phyloP scores from a whole-genome alignment of 345 rosid species.

The Camelina neglecta region DNA sequence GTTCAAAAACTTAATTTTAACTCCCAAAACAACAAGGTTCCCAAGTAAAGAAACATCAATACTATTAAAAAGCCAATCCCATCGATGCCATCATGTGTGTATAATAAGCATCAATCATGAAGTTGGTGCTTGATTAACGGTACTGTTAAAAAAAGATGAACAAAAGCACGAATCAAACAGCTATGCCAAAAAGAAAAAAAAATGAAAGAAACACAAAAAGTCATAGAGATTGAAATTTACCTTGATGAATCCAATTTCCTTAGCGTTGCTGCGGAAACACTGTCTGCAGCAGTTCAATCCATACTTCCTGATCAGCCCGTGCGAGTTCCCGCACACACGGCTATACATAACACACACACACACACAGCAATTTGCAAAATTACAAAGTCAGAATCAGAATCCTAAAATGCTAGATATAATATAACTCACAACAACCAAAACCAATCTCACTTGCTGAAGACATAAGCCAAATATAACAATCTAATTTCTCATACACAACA shows the following conservation, averaged over 20 bases:
- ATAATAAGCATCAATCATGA: constrained; percentile 3
- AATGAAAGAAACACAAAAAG: background rate
- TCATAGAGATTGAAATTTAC: constrained; percentile 15
- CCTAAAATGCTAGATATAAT: too few species aligned
- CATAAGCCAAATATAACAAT: too few species aligned
- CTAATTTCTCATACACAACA: too few species aligned
- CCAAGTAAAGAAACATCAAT: background rate
- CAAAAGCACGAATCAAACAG: background rate
- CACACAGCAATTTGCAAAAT: background rate
- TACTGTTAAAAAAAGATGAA: constrained; percentile 20
- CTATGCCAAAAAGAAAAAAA: background rate
- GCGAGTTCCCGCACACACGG: constrained; percentile 49
- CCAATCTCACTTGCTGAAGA: too few species aligned
- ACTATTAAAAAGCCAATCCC: background rate
- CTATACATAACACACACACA: constrained; percentile 5
- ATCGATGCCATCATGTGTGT: background rate
- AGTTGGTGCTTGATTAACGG: constrained; percentile 17
- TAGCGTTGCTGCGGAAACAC: background rate
- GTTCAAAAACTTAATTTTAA: constrained; percentile 18
- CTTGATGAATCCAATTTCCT: constrained; percentile 58
- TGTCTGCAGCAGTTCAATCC: constrained; percentile 46
- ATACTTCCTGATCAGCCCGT: constrained; percentile 48
- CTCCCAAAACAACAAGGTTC: constrained; percentile 4
- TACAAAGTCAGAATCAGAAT: background rate
- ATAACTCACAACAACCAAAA: too few species aligned